phyloP scores from a whole-genome alignment of 2,329 filamentous ascomycete species.

The Golovinomyces cichoracearum region DNA sequence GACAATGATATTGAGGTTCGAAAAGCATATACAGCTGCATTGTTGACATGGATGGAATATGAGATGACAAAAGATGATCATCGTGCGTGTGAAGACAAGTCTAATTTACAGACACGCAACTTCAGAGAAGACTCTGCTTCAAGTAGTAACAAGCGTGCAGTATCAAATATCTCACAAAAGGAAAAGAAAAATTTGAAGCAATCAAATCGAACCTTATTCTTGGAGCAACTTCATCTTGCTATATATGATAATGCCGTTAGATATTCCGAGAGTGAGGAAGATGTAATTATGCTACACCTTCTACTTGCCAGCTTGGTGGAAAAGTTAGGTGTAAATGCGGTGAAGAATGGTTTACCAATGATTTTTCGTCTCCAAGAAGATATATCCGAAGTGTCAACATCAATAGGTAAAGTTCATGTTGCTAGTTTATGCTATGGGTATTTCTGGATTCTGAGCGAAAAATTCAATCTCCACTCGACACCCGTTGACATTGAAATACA shows the following conservation, averaged over 20 bases:
- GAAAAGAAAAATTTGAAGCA: constrained; percentile 9
- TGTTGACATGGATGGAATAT: constrained; percentile 62
- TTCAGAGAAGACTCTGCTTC: constrained; percentile 11
- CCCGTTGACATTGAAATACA: constrained; percentile 44
- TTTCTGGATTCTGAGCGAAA: constrained; percentile 53
- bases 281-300: constrained; percentile 52
- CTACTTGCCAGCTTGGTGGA: constrained; percentile 49
- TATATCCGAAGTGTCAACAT: constrained; percentile 37
- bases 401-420: constrained; percentile 48
- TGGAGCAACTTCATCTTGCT: constrained; percentile 59
- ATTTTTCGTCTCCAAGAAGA: constrained; percentile 70
- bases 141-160: constrained; percentile 25
- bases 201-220: constrained; percentile 26
- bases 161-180: constrained; percentile 36
- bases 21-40: constrained; percentile 59
- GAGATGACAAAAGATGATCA: constrained; percentile 46
- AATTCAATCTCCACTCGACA: constrained; percentile 49
- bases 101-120: constrained; percentile 18
- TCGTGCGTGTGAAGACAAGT: constrained; percentile 30
- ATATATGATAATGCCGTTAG: constrained; percentile 75
- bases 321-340: constrained; percentile 59
- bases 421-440: constrained; percentile 75
- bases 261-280: constrained; percentile 41
- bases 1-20: constrained; percentile 56
- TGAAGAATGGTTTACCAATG: constrained; percentile 61